These are phyloP conservation scores for Nyssa sinensis DNA, from an alignment of 148 eudicot genomes.

Conservation along the genomic window DNA sequence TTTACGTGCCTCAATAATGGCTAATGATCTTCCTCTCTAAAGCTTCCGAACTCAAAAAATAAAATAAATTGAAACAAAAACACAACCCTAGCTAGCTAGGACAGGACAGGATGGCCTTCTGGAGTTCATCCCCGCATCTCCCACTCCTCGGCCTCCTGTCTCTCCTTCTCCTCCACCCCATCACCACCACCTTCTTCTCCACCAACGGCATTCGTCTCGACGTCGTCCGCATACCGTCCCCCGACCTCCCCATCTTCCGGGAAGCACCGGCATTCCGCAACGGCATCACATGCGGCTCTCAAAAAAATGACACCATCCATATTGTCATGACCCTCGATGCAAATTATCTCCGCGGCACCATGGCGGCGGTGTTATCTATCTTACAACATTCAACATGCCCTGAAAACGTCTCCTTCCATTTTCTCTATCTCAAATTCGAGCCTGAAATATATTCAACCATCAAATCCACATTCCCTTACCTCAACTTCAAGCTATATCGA, in stretches of 20 bases:
- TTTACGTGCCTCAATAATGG: background rate
- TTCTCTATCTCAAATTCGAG: constrained; percentile 4
- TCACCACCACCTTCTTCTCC: constrained; percentile 20
- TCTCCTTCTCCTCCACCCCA: constrained; percentile 29
- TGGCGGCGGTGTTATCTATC: background rate
- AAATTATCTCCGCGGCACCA: background rate
- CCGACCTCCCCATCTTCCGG: constrained; percentile 34
- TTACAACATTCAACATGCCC: background rate
- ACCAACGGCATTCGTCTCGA: constrained; percentile 26
- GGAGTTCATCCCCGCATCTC: constrained; percentile 20
- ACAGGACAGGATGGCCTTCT: constrained; percentile 34
- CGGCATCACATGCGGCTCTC: constrained; percentile 23
- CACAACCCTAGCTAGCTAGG: background rate
- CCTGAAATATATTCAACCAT: constrained; percentile 9
- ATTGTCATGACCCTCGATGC: background rate
- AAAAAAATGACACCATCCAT: background rate
- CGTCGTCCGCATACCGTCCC: constrained; percentile 21
- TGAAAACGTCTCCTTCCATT: background rate
- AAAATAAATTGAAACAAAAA: constrained; percentile 8
- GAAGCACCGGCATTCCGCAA: constrained; percentile 48
- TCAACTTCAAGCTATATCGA: constrained; percentile 14
- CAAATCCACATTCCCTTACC: constrained; percentile 12
- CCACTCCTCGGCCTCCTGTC: constrained; percentile 45
- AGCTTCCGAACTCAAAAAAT: background rate
- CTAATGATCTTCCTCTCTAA: background rate